These are phyloP conservation scores for Botrytis porri DNA, from an alignment of 2,329 filamentous ascomycete genomes.

Conservation along the genomic window DNA sequence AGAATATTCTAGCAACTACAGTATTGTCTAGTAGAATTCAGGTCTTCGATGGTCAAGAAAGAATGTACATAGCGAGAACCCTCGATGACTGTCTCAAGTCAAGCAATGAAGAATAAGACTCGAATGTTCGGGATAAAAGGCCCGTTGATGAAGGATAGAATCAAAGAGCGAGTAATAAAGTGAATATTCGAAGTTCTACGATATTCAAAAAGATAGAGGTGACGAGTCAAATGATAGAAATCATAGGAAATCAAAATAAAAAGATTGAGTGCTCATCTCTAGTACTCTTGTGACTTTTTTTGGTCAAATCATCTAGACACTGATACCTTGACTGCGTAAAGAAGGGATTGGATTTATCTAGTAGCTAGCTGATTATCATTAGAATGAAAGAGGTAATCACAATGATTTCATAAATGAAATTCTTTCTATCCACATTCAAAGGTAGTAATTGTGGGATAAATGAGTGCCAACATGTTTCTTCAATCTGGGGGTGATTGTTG, in stretches of 20 bases:
- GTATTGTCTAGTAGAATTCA: no score
- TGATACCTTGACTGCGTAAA: background rate
- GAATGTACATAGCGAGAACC: background rate
- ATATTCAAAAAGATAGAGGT: background rate
- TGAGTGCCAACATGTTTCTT: fast-evolving
- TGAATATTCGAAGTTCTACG: background rate
- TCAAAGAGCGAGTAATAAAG: fast-evolving
- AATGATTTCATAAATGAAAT: fast-evolving
- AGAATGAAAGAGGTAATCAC: background rate
- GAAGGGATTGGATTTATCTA: background rate
- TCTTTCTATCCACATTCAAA: background rate
- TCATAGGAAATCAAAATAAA: background rate
- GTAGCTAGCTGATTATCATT: background rate
- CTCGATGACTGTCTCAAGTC: background rate
- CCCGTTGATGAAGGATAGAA: background rate
- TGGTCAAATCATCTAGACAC: background rate
- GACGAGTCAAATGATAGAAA: fast-evolving
- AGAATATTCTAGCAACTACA: background rate
- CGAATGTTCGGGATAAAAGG: background rate
- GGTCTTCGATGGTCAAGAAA: background rate
- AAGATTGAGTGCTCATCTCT: background rate
- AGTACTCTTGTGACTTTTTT: background rate
- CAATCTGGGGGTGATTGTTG: background rate
- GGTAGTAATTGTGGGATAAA: fast-evolving
- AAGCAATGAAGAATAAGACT: background rate